These are phyloP conservation scores for Pseudocercospora vitis DNA, from an alignment of 2,329 filamentous ascomycete species.

Conservation along the genomic window DNA sequence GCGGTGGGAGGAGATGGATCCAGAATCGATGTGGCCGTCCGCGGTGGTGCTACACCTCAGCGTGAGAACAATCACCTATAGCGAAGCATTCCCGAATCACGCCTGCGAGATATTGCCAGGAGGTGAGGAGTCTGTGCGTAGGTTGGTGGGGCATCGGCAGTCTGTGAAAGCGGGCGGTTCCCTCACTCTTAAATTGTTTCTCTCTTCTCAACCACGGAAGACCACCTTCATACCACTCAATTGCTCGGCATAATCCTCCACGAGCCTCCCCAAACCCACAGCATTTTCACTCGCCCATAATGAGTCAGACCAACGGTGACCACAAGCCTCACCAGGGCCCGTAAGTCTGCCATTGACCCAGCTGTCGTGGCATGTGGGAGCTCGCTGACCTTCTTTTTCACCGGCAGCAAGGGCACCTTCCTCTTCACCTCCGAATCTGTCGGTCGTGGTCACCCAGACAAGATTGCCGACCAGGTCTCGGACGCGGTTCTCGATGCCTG, in stretches of 20 bases:
- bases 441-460: slow-evolving; percentile 43
- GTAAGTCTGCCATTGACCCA: slow-evolving; percentile 19
- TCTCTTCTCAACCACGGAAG: slow-evolving; percentile 1
- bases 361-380: neutral
- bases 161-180: neutral
- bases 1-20: neutral
- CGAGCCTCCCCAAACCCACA: neutral
- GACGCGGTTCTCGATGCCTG: slow-evolving; percentile 99
- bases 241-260: neutral
- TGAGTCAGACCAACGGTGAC: slow-evolving; percentile 20
- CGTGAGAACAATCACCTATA: slow-evolving; percentile 3
- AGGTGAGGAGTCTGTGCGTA: neutral
- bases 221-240: neutral
- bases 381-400: slow-evolving; percentile 14
- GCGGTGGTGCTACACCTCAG: neutral
- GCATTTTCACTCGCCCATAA: slow-evolving; percentile 5
- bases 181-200: neutral
- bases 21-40: too few species aligned
- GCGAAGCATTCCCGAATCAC: slow-evolving; percentile 1
- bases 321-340: slow-evolving; percentile 19
- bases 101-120: neutral
- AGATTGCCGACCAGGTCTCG: slow-evolving; percentile 78
- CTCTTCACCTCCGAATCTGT: slow-evolving; percentile 55
- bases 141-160: neutral
- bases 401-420: slow-evolving; percentile 28